Conservation (phyloP, 805 yeast species). For the Hanseniaspora guilliermondii region DNA sequence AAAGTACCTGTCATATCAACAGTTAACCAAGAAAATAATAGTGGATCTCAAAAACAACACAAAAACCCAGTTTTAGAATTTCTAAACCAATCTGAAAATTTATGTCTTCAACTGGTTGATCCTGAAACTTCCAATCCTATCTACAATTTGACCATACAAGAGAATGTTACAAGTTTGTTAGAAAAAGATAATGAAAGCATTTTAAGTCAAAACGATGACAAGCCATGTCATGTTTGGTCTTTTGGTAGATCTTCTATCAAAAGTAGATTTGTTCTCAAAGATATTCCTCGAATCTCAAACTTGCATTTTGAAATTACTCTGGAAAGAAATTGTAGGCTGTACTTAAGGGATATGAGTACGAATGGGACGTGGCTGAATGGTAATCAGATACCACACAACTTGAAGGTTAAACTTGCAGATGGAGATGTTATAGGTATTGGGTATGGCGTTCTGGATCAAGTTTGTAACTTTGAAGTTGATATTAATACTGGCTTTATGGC, state of each 20-base stretch:
- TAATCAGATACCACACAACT: conserved; percentile 55
- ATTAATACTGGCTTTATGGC: conserved; percentile 26
- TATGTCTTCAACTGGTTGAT: neutral
- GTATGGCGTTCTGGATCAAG: conserved; percentile 65
- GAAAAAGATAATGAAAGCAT: neutral
- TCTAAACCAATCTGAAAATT: neutral
- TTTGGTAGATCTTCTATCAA: conserved; percentile 57
- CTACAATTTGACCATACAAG: neutral
- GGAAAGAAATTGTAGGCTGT: conserved; percentile 40
- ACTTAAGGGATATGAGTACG: conserved; percentile 57
- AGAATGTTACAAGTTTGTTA: neutral
- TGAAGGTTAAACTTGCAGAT: conserved; percentile 69
- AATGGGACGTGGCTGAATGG: conserved; percentile 87
- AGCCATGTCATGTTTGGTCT: conserved; percentile 34
- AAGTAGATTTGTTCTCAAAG: conserved; percentile 52
- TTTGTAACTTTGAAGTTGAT: conserved; percentile 36
- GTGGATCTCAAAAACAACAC: neutral
- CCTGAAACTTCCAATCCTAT: neutral
- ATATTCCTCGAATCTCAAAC: conserved; percentile 58
- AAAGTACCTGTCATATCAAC: neutral
- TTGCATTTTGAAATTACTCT: conserved; percentile 63
- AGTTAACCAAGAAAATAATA: neutral
- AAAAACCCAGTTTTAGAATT: neutral
- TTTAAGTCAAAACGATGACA: conserved; percentile 1
- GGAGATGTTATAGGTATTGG: conserved; percentile 94